These are phyloP conservation scores for Dioszegia hungarica DNA, from an alignment of 768 basidiomycete genomes.

Conservation along the genomic window DNA sequence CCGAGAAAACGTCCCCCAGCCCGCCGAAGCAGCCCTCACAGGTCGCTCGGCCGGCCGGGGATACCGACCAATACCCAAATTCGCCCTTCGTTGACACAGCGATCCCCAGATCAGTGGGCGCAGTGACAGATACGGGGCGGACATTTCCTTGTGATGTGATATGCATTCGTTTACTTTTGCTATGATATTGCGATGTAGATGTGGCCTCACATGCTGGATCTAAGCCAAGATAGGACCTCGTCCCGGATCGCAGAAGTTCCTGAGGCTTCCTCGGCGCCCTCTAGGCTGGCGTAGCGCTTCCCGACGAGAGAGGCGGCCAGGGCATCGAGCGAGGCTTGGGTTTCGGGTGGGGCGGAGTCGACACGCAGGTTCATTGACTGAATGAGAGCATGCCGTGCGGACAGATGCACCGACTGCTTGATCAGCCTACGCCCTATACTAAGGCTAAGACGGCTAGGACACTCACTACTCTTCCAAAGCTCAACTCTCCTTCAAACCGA, in stretches of 20 bases:
- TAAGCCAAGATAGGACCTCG: constrained; percentile 29
- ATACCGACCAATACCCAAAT: background rate
- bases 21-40: constrained; percentile 1
- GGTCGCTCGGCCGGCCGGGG: background rate
- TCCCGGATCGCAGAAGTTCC: constrained; percentile 4
- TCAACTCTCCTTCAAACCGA: constrained; percentile 50
- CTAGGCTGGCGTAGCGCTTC: constrained; percentile 27
- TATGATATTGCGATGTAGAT: no score
- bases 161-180: no score
- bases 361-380: constrained; percentile 13
- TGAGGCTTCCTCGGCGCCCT: constrained; percentile 15
- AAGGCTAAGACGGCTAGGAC: background rate
- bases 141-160: constrained; percentile 18
- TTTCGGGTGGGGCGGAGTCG: background rate
- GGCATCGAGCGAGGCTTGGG: constrained; percentile 25
- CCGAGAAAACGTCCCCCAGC: background rate
- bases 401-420: constrained; percentile 23
- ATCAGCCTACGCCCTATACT: background rate
- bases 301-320: constrained; percentile 27
- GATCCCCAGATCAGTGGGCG: constrained; percentile 31
- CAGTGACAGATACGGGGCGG: constrained; percentile 48
- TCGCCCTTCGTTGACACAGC: constrained; percentile 39
- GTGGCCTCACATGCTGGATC: constrained; percentile 29
- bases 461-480: constrained; percentile 53
- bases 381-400: constrained; percentile 39